Evolutionary conservation across 1,284 basidiomycete species (phyloP).

Genomic region (Pseudozyma thailandica): DNA sequence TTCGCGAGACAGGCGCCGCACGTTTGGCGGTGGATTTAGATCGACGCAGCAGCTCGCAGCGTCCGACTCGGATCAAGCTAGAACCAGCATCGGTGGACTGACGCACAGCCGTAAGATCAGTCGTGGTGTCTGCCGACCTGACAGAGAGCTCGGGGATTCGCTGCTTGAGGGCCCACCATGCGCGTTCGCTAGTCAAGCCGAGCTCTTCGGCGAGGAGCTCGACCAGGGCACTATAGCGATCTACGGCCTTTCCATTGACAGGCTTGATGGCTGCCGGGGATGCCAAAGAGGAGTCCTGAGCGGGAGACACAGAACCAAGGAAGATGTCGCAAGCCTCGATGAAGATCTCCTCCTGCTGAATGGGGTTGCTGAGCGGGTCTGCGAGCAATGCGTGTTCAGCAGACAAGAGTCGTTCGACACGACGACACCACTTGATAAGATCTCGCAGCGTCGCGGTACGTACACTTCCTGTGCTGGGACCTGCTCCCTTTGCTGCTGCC

Average conservation of each 20-base stretch:
- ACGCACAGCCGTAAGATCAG: not conserved
- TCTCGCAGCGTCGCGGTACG: conserved; percentile 77
- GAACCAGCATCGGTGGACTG: conserved; percentile 2
- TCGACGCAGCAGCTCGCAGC: conserved; percentile 45
- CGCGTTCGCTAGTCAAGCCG: conserved; percentile 56
- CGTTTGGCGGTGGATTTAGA: conserved; percentile 20
- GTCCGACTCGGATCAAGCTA: conserved; percentile 40
- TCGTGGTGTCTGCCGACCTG: conserved; percentile 10
- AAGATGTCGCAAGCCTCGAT: conserved; percentile 92
- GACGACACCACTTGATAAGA: conserved; percentile 85
- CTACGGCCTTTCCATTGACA: conserved; percentile 33
- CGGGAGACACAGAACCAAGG: conserved; percentile 75
- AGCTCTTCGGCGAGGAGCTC: conserved; percentile 52
- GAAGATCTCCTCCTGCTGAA: conserved; percentile 87
- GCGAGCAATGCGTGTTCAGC: conserved; percentile 15
- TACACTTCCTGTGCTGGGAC: conserved; percentile 29
- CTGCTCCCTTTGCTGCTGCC: conserved; percentile 4
- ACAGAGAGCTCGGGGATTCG: conserved; percentile 58
- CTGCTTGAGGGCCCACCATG: conserved; percentile 51
- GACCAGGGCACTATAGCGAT: conserved; percentile 44
- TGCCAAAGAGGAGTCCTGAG: conserved; percentile 7
- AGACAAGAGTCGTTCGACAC: conserved; percentile 74
- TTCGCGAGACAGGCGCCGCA: conserved; percentile 40
- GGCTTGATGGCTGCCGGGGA: conserved; percentile 3
- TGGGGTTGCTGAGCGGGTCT: conserved; percentile 74